Evolutionary conservation across 2,329 filamentous ascomycete species (phyloP).

Genomic region (Peltaster fructicola): DNA sequence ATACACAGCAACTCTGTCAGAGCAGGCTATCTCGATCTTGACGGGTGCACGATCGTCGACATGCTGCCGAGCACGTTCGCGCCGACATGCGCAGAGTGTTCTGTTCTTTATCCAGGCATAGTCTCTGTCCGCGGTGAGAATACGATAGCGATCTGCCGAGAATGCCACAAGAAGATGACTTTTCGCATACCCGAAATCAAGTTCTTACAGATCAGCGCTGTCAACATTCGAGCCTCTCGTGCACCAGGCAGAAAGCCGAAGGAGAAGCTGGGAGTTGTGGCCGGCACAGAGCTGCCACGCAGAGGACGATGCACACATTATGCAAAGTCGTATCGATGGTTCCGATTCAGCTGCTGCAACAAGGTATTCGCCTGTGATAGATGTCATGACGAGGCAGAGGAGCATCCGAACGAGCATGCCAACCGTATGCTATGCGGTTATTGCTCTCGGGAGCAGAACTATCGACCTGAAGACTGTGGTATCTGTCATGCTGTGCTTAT

Average conservation of each 20-base stretch:
- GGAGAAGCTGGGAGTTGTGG: conserved; percentile 36
- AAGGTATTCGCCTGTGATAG: conserved; percentile 42
- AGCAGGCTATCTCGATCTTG: conserved; percentile 61
- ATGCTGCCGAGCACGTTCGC: conserved; percentile 65
- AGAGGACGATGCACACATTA: conserved; percentile 38
- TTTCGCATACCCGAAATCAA: conserved; percentile 64
- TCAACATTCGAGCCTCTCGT: too few relatives aligned
- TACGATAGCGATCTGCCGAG: conserved; percentile 56
- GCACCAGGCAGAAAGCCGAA: too few relatives aligned
- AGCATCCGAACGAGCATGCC: conserved; percentile 65
- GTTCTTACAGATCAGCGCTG: conserved; percentile 50
- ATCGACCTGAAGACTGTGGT: conserved; percentile 55
- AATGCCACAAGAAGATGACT: conserved; percentile 64
- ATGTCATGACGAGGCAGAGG: conserved; percentile 56
- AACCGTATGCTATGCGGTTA: conserved; percentile 58
- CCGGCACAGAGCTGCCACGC: conserved; percentile 35
- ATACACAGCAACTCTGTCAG: conserved; percentile 57
- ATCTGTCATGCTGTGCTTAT: conserved; percentile 56
- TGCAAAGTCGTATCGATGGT: conserved; percentile 33
- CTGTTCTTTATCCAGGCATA: conserved; percentile 49
- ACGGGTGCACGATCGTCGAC: conserved; percentile 57
- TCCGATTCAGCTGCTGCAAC: conserved; percentile 38
- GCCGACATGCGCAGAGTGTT: conserved; percentile 63
- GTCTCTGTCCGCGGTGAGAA: conserved; percentile 57
- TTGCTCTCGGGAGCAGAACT: conserved; percentile 62